Evolutionary conservation across 345 rosid species (phyloP).

Genomic region (Draba incana): DNA sequence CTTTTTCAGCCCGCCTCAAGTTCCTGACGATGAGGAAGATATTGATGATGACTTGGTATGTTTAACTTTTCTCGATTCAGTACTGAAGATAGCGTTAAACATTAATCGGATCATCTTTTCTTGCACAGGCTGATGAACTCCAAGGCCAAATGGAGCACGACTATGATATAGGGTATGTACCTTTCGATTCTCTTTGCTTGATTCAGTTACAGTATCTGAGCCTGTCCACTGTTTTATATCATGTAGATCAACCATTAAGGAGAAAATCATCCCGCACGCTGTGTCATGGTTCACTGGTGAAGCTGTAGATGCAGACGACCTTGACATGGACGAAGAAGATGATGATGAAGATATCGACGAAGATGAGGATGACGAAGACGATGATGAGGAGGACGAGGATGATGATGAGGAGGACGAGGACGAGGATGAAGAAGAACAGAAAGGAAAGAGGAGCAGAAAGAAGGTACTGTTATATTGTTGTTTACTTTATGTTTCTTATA

Average conservation of each 20-base stretch:
- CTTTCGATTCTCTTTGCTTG: background rate
- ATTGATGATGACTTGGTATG: slow-evolving; percentile 88
- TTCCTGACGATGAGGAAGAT: slow-evolving; percentile 93
- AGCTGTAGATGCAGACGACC: slow-evolving; percentile 72
- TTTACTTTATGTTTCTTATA: background rate
- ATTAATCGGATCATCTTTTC: background rate
- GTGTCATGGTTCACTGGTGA: slow-evolving; percentile 99
- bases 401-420: slow-evolving; percentile 61
- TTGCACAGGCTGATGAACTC: slow-evolving; percentile 87
- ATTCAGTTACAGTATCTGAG: background rate
- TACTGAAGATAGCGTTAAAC: background rate
- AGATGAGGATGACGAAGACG: slow-evolving; percentile 50
- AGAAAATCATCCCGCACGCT: slow-evolving; percentile 88
- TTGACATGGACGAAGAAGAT: slow-evolving; percentile 59
- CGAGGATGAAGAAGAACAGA: slow-evolving; percentile 56
- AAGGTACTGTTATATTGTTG: slow-evolving; percentile 44
- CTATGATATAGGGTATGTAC: slow-evolving; percentile 88
- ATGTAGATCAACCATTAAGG: slow-evolving; percentile 80
- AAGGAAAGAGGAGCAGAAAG: slow-evolving; percentile 52
- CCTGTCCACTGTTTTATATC: background rate
- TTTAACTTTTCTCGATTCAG: background rate
- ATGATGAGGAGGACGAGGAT: slow-evolving; percentile 55
- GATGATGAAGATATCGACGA: slow-evolving; percentile 51
- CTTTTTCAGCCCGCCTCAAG: slow-evolving; percentile 93
- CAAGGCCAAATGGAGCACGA: slow-evolving; percentile 97